A percentile compares a stretch with the other conserved stretches of the same genome.
Evolutionary conservation across 2,329 filamentous ascomycete genomes (phyloP).

Genomic region (Stagonosporopsis cucurbitacearum): DNA sequence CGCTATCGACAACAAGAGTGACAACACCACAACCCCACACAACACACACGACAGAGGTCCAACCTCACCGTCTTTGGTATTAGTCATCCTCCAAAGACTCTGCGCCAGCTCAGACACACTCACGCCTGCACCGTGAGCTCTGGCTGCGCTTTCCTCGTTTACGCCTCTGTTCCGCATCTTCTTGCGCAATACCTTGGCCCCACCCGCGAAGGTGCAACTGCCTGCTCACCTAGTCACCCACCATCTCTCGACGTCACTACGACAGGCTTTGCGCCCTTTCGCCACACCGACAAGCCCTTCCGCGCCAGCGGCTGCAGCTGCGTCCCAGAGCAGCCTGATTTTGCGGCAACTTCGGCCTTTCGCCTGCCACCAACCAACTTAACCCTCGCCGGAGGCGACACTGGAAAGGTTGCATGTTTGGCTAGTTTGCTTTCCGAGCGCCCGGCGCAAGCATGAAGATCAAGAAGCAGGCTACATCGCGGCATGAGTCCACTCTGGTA

Average conservation of each 20-base stretch:
- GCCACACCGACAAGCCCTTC: not conserved
- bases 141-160: conserved; percentile 5
- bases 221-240: not conserved
- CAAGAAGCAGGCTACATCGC: conserved; percentile 61
- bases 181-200: conserved; percentile 15
- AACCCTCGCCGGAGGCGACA: conserved; percentile 10
- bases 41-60: conserved; percentile 15
- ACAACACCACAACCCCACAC: conserved; percentile 27
- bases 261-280: not conserved
- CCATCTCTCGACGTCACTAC: conserved; percentile 1
- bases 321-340: conserved; percentile 2
- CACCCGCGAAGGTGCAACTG: conserved; percentile 3
- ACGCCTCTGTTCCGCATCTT: conserved; percentile 11
- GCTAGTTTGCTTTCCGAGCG: conserved; percentile 44
- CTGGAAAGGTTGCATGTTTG: conserved; percentile 42
- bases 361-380: not conserved
- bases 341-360: not conserved
- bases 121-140: conserved; percentile 48
- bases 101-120: conserved; percentile 28
- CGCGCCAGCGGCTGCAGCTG: not conserved
- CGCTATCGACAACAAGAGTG: conserved; percentile 14
- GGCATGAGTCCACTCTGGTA: conserved; percentile 61
- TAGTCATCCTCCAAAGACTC: conserved; percentile 15
- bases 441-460: conserved; percentile 58
- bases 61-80: conserved; percentile 20